Base-by-base conservation (phyloP, 1,284 basidiomycete species). In the Trametes hirsuta region DNA sequence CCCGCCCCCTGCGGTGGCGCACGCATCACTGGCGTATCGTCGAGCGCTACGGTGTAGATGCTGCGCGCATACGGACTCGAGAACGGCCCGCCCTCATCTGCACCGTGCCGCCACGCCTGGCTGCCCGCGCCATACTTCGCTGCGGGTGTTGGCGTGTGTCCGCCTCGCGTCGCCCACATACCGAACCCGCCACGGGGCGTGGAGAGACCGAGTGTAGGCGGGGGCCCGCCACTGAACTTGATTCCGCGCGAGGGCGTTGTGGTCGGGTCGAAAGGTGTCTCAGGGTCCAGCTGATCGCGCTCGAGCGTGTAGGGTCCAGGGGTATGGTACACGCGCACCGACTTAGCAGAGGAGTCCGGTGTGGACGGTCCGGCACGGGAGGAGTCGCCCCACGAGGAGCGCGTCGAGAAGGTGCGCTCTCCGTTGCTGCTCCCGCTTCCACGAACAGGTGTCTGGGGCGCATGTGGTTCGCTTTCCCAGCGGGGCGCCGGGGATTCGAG, bases 221-320 rank as follows among this genome's bases (percentile, higher is more conserved):
- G 74, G 6, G 74, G 76, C 30, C 79, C 78, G 15, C 64, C 64
- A 47, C 61, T 63, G 62, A 89, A 83, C 66, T 76, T 82, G 65
- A 88, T 84, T 4, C 88, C 87, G 50, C 88, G 78, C 21, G 88
- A 90, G 1, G 88, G 88, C 5, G 88, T 91, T 21, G 87, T 87
- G 18, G 84, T 84, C 8, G 88, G 88, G 71, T 91, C 89, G 67
- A 89, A 91, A 3, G 82, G 79, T 4, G 79, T 74, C 51, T 84
- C 85, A 21, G 61, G 61, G 34, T 86, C 81, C 48, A 74, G 71
- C 35, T 64, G 60, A 50, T 72, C 74, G 5, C 66, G 63, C 40
- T 81, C 80, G 41, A 75, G 74, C 15, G 53, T 46, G 51, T 56
- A 64, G 6, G 63, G 59, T 3, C 59, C 57, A 10, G 82, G 81